A percentile compares a stretch with the other conserved stretches of the same genome.
phyloP scores from a whole-genome alignment of 768 basidiomycete species.

The Mycena capillaripes region DNA sequence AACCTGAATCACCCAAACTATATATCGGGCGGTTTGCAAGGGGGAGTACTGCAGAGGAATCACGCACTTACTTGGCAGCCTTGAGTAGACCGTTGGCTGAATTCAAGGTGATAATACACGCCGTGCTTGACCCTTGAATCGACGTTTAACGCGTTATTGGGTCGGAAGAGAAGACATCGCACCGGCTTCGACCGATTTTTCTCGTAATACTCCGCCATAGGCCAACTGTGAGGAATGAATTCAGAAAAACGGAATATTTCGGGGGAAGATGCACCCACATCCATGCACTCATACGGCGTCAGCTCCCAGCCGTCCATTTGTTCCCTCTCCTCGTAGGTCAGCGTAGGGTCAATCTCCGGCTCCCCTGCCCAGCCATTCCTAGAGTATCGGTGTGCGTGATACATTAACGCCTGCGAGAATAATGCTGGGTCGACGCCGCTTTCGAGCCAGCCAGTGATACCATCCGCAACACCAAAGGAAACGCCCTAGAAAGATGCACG shows the following conservation, averaged over 20 bases:
- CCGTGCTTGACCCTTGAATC: conserved; percentile 68
- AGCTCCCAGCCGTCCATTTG: conserved; percentile 64
- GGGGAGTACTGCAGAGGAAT: background rate
- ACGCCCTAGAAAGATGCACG: conserved; percentile 53
- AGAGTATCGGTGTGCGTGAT: conserved; percentile 64
- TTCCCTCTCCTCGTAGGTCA: conserved; percentile 60
- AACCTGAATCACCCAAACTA: conserved; percentile 68
- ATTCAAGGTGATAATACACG: conserved; percentile 67
- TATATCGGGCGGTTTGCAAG: conserved; percentile 20
- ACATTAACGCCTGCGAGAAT: conserved; percentile 79
- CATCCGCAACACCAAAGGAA: conserved; percentile 75
- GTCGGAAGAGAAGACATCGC: background rate
- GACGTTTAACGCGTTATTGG: background rate
- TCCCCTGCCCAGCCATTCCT: conserved; percentile 69
- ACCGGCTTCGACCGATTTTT: conserved; percentile 48
- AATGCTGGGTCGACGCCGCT: conserved; percentile 76
- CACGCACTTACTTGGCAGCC: conserved; percentile 71
- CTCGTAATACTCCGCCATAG: conserved; percentile 62
- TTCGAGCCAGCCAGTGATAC: conserved; percentile 78
- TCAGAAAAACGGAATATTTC: conserved; percentile 26
- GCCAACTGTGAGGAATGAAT: conserved; percentile 42
- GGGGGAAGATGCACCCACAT: conserved; percentile 38
- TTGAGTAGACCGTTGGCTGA: conserved; percentile 64
- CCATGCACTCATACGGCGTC: conserved; percentile 50
- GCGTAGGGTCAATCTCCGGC: conserved; percentile 66